These are phyloP conservation scores for Madurella mycetomatis DNA, from an alignment of 2,329 filamentous ascomycete genomes.

Conservation along the genomic window DNA sequence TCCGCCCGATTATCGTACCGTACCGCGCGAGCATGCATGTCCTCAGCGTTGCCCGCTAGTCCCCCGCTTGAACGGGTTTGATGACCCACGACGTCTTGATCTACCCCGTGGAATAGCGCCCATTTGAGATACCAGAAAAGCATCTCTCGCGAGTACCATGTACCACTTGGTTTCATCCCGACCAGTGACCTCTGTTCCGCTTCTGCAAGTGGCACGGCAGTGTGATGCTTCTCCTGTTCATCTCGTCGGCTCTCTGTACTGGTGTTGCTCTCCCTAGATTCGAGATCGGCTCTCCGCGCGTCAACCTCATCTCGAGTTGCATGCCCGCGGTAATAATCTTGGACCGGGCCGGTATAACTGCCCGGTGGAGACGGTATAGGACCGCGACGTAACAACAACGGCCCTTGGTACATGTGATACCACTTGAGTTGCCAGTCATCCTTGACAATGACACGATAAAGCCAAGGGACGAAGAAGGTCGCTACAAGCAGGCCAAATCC, in stretches of 20 bases:
- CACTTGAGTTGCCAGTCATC: constrained; percentile 57
- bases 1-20: constrained; percentile 61
- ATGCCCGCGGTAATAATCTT: constrained; percentile 54
- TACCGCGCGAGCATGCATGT: constrained; percentile 51
- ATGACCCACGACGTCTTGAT: constrained; percentile 38
- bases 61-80: constrained; percentile 35
- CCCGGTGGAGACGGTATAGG: constrained; percentile 40
- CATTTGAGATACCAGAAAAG: constrained; percentile 44
- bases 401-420: constrained; percentile 51
- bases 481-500: constrained; percentile 46
- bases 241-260: constrained; percentile 12
- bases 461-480: constrained; percentile 56
- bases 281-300: constrained; percentile 31
- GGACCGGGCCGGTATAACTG: constrained; percentile 36
- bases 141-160: constrained; percentile 40
- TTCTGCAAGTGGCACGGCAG: constrained; percentile 1
- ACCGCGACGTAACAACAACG: constrained; percentile 45
- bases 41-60: constrained; percentile 49
- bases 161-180: constrained; percentile 39
- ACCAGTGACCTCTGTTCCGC: constrained; percentile 30
- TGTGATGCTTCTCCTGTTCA: not conserved
- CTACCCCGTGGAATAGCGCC: constrained; percentile 44
- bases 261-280: constrained; percentile 12
- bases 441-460: constrained; percentile 54
- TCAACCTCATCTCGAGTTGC: constrained; percentile 50